A percentile compares a stretch with the other conserved stretches of the same genome.
These are phyloP conservation scores for Stephania cephalantha DNA, from an alignment of 164 flowering plant genomes.

Conservation along the genomic window DNA sequence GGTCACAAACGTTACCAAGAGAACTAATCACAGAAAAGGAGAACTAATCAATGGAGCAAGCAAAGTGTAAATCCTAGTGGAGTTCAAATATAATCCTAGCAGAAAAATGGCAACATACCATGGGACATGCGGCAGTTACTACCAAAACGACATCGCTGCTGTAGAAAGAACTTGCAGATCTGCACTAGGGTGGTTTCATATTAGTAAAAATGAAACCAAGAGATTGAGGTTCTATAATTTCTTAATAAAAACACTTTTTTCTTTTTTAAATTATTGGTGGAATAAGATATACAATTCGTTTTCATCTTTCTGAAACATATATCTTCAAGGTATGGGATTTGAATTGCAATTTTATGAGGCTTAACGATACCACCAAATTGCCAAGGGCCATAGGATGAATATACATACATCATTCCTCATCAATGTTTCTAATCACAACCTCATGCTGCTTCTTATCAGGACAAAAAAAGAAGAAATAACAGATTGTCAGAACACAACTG, in stretches of 20 bases:
- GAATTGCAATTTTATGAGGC: background rate
- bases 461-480: too few species aligned
- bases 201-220: conserved; percentile 35
- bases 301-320: background rate
- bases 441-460: background rate
- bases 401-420: background rate
- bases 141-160: conserved; percentile 96
- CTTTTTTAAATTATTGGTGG: background rate
- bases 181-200: conserved; percentile 59
- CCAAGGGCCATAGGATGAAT: background rate
- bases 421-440: background rate
- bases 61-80: background rate
- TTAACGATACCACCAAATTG: background rate
- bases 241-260: background rate
- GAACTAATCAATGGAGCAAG: background rate
- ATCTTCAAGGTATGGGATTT: conserved; percentile 1
- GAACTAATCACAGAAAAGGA: background rate
- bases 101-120: conserved; percentile 61
- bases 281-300: background rate
- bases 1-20: background rate
- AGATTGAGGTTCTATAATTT: conserved; percentile 14
- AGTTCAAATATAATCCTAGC: conserved; percentile 3
- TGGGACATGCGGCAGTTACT: conserved; percentile 89
- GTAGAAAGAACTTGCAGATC: conserved; percentile 99
- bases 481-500: background rate